Conservation (phyloP, 805 yeast genomes). For the Ogataea trehalophila region DNA sequence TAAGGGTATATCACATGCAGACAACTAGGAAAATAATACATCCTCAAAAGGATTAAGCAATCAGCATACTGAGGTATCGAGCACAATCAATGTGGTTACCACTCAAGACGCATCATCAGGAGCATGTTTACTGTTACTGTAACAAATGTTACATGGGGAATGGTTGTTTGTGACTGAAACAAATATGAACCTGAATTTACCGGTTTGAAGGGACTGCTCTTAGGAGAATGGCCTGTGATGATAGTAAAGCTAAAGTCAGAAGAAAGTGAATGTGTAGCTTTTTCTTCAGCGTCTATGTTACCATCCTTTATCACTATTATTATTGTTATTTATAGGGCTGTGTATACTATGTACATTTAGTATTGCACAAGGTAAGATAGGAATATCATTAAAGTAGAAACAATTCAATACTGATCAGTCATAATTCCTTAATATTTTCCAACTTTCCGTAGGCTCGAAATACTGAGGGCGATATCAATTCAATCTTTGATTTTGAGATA, state of each 20-base stretch:
- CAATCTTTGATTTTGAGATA: slow-evolving; percentile 63
- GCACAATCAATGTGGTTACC: not conserved
- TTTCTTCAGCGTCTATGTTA: too few relatives aligned
- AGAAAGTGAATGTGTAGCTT: not conserved
- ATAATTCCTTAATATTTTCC: too few relatives aligned
- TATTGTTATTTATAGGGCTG: not conserved
- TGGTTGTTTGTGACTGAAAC: slow-evolving; percentile 98
- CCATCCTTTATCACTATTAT: too few relatives aligned
- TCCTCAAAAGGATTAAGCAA: not conserved
- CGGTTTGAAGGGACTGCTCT: slow-evolving; percentile 80
- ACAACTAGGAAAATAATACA: not conserved
- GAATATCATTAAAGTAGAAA: too few relatives aligned
- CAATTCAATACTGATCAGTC: too few relatives aligned
- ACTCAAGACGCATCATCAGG: slow-evolving; percentile 30
- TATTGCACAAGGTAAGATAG: too few relatives aligned
- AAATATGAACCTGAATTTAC: slow-evolving; percentile 87
- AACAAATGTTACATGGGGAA: slow-evolving; percentile 97
- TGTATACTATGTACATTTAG: slow-evolving; percentile 10
- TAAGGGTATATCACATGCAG: not conserved
- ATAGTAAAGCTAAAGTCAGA: slow-evolving; percentile 38
- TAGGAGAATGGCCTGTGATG: slow-evolving; percentile 79
- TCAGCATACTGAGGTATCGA: not conserved
- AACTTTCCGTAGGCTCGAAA: slow-evolving; percentile 26
- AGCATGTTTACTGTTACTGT: slow-evolving; percentile 92
- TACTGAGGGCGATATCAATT: slow-evolving; percentile 29